Base-by-base conservation (phyloP, 2,329 filamentous ascomycete genomes). In the Trichophyton schoenleinii region DNA sequence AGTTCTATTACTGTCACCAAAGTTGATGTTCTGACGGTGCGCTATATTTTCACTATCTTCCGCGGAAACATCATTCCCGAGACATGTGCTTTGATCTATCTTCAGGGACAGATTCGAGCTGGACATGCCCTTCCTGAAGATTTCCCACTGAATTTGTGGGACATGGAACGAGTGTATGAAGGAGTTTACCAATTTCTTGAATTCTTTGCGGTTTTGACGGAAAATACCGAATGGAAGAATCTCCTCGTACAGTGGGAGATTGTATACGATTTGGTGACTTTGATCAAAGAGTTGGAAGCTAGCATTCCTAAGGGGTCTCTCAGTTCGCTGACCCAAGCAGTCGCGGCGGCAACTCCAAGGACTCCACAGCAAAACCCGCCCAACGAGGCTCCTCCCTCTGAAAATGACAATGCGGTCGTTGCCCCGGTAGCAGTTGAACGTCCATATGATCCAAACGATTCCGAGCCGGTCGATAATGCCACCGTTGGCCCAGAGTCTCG, bases 111-210 rank as follows among this genome's bases (percentile, higher is more conserved):
- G 70, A 95, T 96, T 38, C 86, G 89, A 48, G 85, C 87, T 46
- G 85, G 87, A 36, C 81, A 85, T 61, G 84, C 87, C 15, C 83
- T 92, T 63, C 85, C 89, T 0, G 85, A 89, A 64, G 91, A 96
- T 69, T 97, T 96, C 68, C 92, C 92, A 0, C 85, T 96, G 1
- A 95, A 97, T 68, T 82, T 91, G 55, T 97, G 92, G 92, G 92
- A 97, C 69, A 95, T 97, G 87, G 92, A 97, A 72, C 85, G 92
- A 13, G 92, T 95, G 62, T 96, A 95, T 72, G 92, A 97, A 69
- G 92, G 92, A 0, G 84, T 97, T 0, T 90, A 91, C 59, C 91
- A 96, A 72, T 96, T 95, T 70, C 83, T 97, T 1, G 91, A 96
- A 68, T 95, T 97, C 71, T 87, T 96, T 60, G 90, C 88, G 15